These are phyloP conservation scores for Sordariomycetes sp. DNA, from an alignment of 2,329 filamentous ascomycete genomes.

Conservation along the genomic window DNA sequence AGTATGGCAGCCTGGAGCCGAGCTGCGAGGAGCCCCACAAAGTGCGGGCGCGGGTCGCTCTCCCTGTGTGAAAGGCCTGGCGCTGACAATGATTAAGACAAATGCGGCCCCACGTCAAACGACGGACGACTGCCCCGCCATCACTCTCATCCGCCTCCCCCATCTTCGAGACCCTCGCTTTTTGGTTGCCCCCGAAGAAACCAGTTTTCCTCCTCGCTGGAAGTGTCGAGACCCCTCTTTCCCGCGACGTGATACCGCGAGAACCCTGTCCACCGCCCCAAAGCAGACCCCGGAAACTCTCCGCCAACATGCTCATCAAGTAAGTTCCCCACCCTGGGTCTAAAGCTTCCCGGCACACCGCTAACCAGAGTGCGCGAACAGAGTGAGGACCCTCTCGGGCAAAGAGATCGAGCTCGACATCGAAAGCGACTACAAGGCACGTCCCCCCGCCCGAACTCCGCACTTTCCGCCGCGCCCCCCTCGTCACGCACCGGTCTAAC, in stretches of 20 bases:
- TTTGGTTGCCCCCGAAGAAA: background rate
- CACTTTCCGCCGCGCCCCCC: background rate
- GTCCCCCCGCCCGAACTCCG: conserved; percentile 5
- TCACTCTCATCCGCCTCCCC: background rate
- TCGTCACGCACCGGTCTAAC: background rate
- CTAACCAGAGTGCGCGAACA: conserved; percentile 23
- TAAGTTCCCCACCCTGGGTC: conserved; percentile 12
- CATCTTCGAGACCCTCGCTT: background rate
- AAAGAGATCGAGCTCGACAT: conserved; percentile 99
- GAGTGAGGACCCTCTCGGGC: conserved; percentile 93
- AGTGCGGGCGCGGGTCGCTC: background rate
- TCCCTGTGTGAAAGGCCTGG: background rate
- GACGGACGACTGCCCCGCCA: background rate
- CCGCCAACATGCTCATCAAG: conserved; percentile 39
- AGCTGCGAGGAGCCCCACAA: background rate
- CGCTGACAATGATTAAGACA: background rate
- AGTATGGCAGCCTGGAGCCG: background rate
- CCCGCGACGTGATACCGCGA: background rate
- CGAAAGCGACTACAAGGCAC: conserved; percentile 84
- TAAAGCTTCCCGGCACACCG: background rate
- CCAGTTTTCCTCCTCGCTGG: background rate
- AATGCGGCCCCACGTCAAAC: background rate
- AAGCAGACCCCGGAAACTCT: background rate
- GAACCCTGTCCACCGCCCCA: background rate
- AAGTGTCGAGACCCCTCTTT: background rate